These are phyloP conservation scores for Angomonas ambiguus DNA, from an alignment of 208 protist species.

Conservation along the genomic window DNA sequence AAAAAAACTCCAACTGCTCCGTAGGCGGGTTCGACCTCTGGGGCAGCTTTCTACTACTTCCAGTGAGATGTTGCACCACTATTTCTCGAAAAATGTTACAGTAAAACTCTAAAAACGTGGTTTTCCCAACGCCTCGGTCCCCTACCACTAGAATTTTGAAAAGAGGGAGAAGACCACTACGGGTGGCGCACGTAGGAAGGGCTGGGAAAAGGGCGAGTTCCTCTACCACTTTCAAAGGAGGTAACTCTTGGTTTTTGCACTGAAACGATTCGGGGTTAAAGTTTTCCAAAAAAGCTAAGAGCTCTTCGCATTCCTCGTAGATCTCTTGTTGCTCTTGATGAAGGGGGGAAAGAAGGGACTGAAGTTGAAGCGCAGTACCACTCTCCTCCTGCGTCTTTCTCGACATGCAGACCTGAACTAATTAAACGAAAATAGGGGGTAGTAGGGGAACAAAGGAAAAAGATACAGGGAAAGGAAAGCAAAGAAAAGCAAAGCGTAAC, in stretches of 20 bases:
- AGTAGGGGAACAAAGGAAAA: not conserved
- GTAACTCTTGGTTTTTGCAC: not conserved
- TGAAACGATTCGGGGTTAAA: not conserved
- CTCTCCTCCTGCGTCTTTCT: not conserved
- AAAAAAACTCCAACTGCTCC: not conserved
- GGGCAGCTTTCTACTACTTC: not conserved
- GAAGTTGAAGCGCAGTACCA: not conserved
- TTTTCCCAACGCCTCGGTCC: not conserved
- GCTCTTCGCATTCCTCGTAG: not conserved
- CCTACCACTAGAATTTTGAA: not conserved
- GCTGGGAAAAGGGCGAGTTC: not conserved
- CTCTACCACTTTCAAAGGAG: not conserved
- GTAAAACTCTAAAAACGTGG: constrained; percentile 2
- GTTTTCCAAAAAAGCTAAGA: not conserved
- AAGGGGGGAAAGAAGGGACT: not conserved
- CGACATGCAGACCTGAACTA: not conserved
- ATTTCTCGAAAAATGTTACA: not conserved
- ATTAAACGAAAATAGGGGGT: not conserved
- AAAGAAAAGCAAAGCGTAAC: no score
- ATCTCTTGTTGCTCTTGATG: not conserved
- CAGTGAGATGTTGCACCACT: not conserved
- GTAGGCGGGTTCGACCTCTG: not conserved
- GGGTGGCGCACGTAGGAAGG: not conserved
- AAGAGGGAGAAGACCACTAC: not conserved
- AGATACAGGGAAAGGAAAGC: no score